Evolutionary conservation across 2,329 filamentous ascomycete species (phyloP), one percentile per base, ranked within the genome.

Genomic region (Ilyonectria robusta): DNA sequence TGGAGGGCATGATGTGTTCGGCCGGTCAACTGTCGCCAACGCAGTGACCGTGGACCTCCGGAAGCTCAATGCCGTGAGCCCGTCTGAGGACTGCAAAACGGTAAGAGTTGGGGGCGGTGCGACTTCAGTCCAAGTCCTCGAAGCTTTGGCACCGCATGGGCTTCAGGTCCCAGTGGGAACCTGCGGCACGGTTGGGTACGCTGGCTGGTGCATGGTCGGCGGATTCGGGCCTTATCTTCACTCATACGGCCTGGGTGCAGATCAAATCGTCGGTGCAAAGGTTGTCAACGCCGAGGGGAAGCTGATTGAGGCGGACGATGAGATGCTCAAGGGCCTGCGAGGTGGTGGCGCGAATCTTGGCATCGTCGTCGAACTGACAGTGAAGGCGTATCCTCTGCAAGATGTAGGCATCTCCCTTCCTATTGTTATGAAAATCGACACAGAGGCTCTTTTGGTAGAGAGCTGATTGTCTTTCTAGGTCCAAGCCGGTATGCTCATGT

Each of bases 1-100:
- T 8, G 66, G 66, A 1, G 66, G 66, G 1, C 54, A 68, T 35
- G 63, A 66, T 33, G 40, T 68, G 35, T 68, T 68, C n/a, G 59
- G 59, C 11, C 59, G 63, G 3, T 66, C 57, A 11, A 55, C 55
- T 8, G 55, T 65, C 10, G n/a, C 53, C 13, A 55, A 47, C n/a
- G 54, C 63, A 11, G 58, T 66, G 13, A 60, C 47, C 7, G 42
- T 68, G 10, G 66, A 68, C 19, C 40, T 68, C 17, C 59, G 66
- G 1, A 31, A 63, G 19, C 47, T 68, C 10, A 48, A 53, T 8
- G 35, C 47, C 17, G 35, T 59, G 6, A 35, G 42, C 5, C 54
- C 56, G 11, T 58, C 46, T 5, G 15, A 50, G 4, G 29, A 60
- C 35, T 40, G 50, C 4, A 51, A 47, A 15, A 53, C 15, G 7